phyloP scores from a whole-genome alignment of 257 asterid species.

The Lantana camara region DNA sequence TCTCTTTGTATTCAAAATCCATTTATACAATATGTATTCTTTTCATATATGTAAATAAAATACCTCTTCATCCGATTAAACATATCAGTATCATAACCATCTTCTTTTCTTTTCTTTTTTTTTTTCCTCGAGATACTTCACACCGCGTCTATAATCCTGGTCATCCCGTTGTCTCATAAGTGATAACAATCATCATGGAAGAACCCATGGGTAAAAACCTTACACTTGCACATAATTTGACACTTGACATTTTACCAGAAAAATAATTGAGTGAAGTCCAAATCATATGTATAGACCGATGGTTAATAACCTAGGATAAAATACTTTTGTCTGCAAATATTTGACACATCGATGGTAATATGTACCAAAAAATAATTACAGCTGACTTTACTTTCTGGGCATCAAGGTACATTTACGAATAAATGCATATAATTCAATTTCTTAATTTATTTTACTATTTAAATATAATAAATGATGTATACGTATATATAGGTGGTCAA shows the following conservation, averaged over 20 bases:
- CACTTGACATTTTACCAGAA: conserved; percentile 3
- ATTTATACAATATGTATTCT: no score
- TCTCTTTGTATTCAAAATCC: no score
- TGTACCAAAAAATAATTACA: not conserved
- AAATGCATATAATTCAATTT: not conserved
- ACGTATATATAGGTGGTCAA: not conserved
- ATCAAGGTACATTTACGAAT: not conserved
- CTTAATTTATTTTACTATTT: not conserved
- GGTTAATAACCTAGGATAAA: conserved; percentile 19
- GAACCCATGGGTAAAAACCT: conserved; percentile 29
- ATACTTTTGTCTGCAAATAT: conserved; percentile 13
- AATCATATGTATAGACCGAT: conserved; percentile 4
- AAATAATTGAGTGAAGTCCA: not conserved
- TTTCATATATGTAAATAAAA: no score
- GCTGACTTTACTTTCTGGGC: not conserved
- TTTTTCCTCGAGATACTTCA: no score
- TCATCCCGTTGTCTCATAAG: no score
- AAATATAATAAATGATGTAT: not conserved
- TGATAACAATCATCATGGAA: conserved; percentile 17
- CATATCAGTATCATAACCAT: no score
- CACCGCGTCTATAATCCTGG: no score
- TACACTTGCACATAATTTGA: conserved; percentile 1
- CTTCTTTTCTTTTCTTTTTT: no score
- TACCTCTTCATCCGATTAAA: no score
- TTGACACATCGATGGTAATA: conserved; percentile 20